Evolutionary conservation across 148 eudicot genomes (phyloP).

Genomic region (Diospyros kaki): DNA sequence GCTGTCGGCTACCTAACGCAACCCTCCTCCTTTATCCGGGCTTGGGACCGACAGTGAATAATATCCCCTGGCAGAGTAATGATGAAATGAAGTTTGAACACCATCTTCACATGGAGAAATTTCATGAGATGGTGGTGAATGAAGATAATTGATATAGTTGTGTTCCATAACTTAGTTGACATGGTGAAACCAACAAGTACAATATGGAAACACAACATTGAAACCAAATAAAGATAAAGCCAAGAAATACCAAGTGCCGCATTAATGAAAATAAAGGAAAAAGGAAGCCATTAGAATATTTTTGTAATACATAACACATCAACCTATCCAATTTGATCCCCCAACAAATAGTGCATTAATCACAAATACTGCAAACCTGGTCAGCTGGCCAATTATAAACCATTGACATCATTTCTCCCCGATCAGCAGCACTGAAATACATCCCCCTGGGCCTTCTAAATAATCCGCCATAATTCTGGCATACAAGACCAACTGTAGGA

Average conservation of each 20-base stretch:
- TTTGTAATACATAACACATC: background rate
- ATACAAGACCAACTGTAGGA: constrained; percentile 97
- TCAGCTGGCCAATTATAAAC: constrained; percentile 99
- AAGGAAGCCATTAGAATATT: background rate
- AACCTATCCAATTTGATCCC: constrained; percentile 1
- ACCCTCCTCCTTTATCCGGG: too few species aligned
- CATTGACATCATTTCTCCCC: constrained; percentile 99
- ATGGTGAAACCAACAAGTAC: too few species aligned
- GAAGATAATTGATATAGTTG: too few species aligned
- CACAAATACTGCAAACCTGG: constrained; percentile 43
- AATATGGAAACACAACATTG: too few species aligned
- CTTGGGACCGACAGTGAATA: too few species aligned
- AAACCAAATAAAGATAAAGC: background rate
- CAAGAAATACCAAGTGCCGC: background rate
- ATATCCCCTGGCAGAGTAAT: too few species aligned
- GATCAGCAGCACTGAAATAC: constrained; percentile 91
- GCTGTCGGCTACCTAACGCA: too few species aligned
- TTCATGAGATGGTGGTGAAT: too few species aligned
- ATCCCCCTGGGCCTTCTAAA: constrained; percentile 98
- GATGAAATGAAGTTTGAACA: too few species aligned
- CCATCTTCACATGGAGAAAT: too few species aligned
- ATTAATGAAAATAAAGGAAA: background rate
- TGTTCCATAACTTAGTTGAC: too few species aligned
- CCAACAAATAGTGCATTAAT: background rate
- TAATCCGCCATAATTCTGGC: constrained; percentile 91